These are phyloP conservation scores for Pichia deserticola DNA, from an alignment of 805 yeast genomes.

Conservation along the genomic window DNA sequence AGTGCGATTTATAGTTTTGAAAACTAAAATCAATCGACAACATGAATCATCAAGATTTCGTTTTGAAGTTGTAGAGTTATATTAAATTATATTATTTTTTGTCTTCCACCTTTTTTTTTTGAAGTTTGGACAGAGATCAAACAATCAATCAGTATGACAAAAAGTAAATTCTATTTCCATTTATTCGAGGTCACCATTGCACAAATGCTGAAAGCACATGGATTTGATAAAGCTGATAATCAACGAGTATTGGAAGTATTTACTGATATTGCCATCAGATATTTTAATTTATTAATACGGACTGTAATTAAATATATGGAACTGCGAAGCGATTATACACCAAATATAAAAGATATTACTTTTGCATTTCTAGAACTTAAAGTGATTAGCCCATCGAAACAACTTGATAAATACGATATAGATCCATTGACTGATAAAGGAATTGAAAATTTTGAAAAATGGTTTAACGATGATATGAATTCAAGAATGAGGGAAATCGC, in stretches of 20 bases:
- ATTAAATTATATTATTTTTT: neutral
- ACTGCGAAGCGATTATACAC: conserved; percentile 32
- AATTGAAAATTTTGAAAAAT: conserved; percentile 42
- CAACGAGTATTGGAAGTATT: conserved; percentile 55
- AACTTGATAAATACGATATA: conserved; percentile 48
- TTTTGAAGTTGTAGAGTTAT: too few species aligned
- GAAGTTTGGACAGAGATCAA: neutral
- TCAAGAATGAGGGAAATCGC: conserved; percentile 35
- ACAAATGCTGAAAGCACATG: conserved; percentile 67
- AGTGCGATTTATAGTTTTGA: too few species aligned
- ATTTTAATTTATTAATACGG: conserved; percentile 45
- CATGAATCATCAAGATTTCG: too few species aligned
- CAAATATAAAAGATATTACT: conserved; percentile 55
- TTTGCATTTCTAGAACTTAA: conserved; percentile 62
- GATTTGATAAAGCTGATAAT: conserved; percentile 75
- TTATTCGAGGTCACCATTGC: conserved; percentile 29
- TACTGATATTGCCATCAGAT: conserved; percentile 69
- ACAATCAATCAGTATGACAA: conserved; percentile 11
- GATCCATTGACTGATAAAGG: conserved; percentile 40
- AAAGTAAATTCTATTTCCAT: conserved; percentile 25
- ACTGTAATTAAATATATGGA: conserved; percentile 46
- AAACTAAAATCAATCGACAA: too few species aligned
- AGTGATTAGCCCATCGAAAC: conserved; percentile 50
- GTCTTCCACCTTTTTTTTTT: neutral
- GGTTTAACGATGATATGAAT: conserved; percentile 45